Base-by-base conservation (phyloP, 345 rosid species). In the Arabis hirsuta region DNA sequence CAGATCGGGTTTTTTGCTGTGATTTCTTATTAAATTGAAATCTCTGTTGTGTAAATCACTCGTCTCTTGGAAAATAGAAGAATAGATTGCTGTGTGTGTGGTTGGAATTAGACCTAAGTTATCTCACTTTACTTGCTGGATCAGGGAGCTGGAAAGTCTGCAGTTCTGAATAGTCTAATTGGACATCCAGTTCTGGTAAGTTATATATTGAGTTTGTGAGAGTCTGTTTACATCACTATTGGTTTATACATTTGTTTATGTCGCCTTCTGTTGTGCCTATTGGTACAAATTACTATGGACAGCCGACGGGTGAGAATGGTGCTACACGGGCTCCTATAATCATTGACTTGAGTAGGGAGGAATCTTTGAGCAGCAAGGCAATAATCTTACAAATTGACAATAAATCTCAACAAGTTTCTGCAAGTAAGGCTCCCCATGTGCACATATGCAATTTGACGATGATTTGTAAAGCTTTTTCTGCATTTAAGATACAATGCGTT, bases 301-400 rank as follows among this genome's bases (percentile, higher is more conserved):
- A 93, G 98, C 98, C 98, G 13, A 93, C 98, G 12, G 98, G 97
- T 62, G 98, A 93, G 82, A 91, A 91, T 73, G 98, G 98, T 58
- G 98, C 98, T 61, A 93, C 98, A 54, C 84, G 98, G 32, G 89
- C 97, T 60, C 98, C 98, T 7, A 90, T 93, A 76, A 76, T 86
- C 78, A 85, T 93, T 73, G 97, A 87, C 71, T 78, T 93, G 62
- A 77, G 69, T 52, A 82, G 79, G 81, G 98, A 93, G 77, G 74
- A 73, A 80, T 84, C 97, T 22, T 51, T 93, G 65, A 93, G 85
- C 83, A 90, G 85, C 87, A 93, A 81, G 77, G 86, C 96, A 1
- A 89, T 93, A 42, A 81, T 89, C 78, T 76, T 93, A 74, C 98
- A 89, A 80, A 93, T 93, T 62, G 98, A 93, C 83, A 89, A 78